Conservation (phyloP, 106 monocot genomes). For the Dactylorhiza incarnata region DNA sequence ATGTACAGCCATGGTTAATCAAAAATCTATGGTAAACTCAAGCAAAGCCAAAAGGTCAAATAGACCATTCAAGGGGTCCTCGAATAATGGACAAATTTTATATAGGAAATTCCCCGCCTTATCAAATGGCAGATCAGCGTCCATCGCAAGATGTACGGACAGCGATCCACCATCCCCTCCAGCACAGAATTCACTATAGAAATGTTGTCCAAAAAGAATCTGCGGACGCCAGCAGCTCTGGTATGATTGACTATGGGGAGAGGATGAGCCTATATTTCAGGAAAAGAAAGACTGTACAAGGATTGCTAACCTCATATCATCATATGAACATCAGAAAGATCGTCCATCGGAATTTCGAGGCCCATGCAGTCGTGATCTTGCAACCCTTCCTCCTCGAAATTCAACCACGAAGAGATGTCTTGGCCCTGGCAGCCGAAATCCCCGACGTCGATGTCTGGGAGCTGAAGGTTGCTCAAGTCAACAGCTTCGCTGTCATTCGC, state of each 20-base stretch:
- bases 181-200: background rate
- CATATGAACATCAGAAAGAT: constrained; percentile 47
- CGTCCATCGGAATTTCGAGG: constrained; percentile 52
- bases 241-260: background rate
- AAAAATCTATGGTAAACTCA: background rate
- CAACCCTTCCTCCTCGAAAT: constrained; percentile 40
- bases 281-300: background rate
- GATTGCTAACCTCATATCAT: constrained; percentile 14
- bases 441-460: constrained; percentile 19
- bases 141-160: background rate
- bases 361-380: constrained; percentile 43
- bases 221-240: background rate
- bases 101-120: background rate
- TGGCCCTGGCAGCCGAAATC: constrained; percentile 41
- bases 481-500: constrained; percentile 17
- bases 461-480: constrained; percentile 20
- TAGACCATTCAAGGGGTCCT: background rate
- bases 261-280: background rate
- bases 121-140: background rate
- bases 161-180: background rate
- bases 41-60: background rate
- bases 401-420: constrained; percentile 42
- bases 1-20: background rate
- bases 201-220: constrained; percentile 16
- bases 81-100: background rate